Evolutionary conservation across 108 stramenopile species (phyloP).

Genomic region (Conticribra guillardii): DNA sequence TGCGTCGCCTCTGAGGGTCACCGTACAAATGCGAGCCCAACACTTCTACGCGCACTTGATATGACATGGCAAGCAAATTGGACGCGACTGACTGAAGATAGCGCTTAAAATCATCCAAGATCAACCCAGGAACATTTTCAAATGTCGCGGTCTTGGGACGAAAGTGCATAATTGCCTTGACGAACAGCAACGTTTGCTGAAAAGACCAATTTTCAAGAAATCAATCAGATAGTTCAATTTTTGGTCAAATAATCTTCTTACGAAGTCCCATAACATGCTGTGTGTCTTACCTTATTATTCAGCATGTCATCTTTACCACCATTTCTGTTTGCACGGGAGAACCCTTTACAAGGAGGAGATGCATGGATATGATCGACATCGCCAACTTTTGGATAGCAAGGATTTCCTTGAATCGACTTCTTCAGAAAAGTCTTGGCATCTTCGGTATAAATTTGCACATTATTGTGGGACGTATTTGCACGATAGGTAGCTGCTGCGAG

Average conservation of each 20-base stretch:
- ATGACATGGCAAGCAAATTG: constrained; percentile 38
- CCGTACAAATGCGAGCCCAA: constrained; percentile 45
- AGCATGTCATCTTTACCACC: constrained; percentile 49
- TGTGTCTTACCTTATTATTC: constrained; percentile 45
- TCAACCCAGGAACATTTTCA: constrained; percentile 63
- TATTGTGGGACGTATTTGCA: constrained; percentile 21
- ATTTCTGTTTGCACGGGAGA: constrained; percentile 61
- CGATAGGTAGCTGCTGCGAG: constrained; percentile 30
- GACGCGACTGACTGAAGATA: constrained; percentile 45
- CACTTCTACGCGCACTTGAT: constrained; percentile 54
- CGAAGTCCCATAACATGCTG: constrained; percentile 7
- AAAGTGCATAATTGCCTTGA: constrained; percentile 49
- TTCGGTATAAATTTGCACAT: constrained; percentile 38
- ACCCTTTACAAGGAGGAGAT: constrained; percentile 66
- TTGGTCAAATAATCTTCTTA: no score
- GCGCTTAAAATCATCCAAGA: constrained; percentile 7
- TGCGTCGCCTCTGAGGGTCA: constrained; percentile 58
- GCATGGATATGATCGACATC: constrained; percentile 50
- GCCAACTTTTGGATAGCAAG: constrained; percentile 26
- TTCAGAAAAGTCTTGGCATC: constrained; percentile 37
- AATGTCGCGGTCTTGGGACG: constrained; percentile 48
- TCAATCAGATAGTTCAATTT: not conserved
- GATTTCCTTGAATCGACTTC: constrained; percentile 20
- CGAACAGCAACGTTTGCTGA: constrained; percentile 48
- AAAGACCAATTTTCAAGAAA: not conserved